Evolutionary conservation across 164 flowering plant species (phyloP).

Genomic region (Echeveria elegans): DNA sequence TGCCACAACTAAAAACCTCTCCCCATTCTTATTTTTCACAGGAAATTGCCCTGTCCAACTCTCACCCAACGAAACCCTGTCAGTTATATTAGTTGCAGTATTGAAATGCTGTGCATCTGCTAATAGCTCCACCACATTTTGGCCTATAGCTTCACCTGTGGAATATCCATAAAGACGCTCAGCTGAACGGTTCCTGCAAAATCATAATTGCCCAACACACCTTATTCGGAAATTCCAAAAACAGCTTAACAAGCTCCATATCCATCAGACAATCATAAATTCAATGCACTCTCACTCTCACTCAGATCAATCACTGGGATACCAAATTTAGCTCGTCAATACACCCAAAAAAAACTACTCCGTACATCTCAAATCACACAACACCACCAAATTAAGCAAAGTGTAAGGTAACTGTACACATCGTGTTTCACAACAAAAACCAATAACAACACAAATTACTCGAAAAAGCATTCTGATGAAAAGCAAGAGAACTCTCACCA

Average conservation of each 20-base stretch:
- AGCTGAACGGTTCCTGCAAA: constrained; percentile 75
- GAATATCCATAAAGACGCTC: constrained; percentile 79
- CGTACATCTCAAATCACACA: too few species aligned
- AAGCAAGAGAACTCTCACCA: constrained; percentile 34
- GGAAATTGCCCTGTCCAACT: constrained; percentile 87
- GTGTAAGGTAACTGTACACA: too few species aligned
- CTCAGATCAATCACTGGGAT: too few species aligned
- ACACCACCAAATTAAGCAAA: too few species aligned
- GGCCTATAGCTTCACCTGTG: constrained; percentile 69
- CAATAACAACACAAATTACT: not conserved
- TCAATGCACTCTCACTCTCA: not conserved
- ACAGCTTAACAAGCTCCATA: not conserved
- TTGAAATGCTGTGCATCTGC: constrained; percentile 38
- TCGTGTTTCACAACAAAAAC: not conserved
- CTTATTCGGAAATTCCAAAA: not conserved
- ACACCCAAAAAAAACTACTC: too few species aligned
- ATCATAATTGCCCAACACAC: not conserved
- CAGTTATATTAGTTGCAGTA: constrained; percentile 37
- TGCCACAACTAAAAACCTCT: constrained; percentile 37
- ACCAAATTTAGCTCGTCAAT: too few species aligned
- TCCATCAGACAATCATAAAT: not conserved
- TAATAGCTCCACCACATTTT: constrained; percentile 50
- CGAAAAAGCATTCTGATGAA: not conserved
- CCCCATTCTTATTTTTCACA: constrained; percentile 60
- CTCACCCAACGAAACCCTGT: constrained; percentile 51